Conservation (phyloP, 768 basidiomycete genomes). For the Rhizopogon rudus region DNA sequence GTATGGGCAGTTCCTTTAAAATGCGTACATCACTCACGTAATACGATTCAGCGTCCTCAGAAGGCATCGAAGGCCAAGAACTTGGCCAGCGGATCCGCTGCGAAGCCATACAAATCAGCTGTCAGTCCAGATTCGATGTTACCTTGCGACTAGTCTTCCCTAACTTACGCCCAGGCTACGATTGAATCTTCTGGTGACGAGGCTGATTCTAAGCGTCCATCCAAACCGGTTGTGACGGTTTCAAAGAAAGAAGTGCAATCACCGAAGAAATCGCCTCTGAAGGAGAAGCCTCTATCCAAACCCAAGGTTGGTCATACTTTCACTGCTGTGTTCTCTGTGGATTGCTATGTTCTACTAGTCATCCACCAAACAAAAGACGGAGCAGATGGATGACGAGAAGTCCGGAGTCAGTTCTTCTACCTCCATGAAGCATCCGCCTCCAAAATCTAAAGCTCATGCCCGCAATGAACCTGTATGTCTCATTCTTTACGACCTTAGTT, state of each 20-base stretch:
- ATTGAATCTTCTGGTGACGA: constrained; percentile 27
- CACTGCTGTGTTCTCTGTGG: not conserved
- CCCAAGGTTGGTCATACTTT: not conserved
- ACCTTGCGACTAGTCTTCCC: not conserved
- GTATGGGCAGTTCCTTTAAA: not conserved
- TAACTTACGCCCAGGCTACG: constrained; percentile 11
- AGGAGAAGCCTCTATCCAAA: constrained; percentile 9
- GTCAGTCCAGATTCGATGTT: not conserved
- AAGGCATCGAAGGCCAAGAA: not conserved
- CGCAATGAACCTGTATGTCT: constrained; percentile 16
- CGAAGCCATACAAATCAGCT: constrained; percentile 4
- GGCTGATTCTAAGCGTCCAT: constrained; percentile 1
- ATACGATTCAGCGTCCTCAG: not conserved
- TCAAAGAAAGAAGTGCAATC: constrained; percentile 6
- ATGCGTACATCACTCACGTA: not conserved
- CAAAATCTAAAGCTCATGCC: constrained; percentile 4
- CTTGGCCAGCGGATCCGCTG: not conserved
- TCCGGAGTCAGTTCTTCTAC: constrained; percentile 5
- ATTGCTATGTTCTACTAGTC: not conserved
- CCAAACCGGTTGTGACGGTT: not conserved
- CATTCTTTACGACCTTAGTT: not conserved
- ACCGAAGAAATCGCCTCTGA: constrained; percentile 4
- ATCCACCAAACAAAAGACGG: not conserved
- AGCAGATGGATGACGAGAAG: not conserved
- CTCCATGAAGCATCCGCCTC: not conserved